These are phyloP conservation scores for Medicago arabica DNA, from an alignment of 306 rosid species.

Conservation along the genomic window DNA sequence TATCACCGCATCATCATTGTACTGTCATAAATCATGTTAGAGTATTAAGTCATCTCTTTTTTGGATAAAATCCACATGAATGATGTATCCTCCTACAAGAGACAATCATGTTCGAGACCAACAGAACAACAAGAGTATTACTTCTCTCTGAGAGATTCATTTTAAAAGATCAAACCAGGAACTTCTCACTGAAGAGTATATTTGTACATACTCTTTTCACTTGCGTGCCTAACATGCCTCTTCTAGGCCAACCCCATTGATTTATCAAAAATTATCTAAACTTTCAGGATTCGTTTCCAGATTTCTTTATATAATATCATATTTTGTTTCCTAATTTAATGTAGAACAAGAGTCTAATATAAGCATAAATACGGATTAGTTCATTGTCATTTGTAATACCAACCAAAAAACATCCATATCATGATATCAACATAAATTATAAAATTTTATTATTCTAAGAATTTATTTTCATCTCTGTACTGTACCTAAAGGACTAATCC, in stretches of 20 bases:
- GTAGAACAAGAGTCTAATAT: background rate
- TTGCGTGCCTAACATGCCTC: background rate
- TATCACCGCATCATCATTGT: background rate
- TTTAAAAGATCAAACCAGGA: background rate
- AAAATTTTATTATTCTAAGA: background rate
- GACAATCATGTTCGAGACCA: background rate
- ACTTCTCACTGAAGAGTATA: background rate
- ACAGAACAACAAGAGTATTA: background rate
- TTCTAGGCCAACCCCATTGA: background rate
- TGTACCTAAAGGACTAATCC: background rate
- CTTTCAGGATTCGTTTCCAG: background rate
- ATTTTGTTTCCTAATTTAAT: background rate
- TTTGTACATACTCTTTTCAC: background rate
- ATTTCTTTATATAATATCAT: background rate
- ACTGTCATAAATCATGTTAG: background rate
- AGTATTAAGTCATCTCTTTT: background rate
- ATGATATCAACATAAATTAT: background rate
- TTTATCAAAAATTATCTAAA: background rate
- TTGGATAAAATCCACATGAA: background rate
- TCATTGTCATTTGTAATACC: background rate
- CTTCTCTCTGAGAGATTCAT: background rate
- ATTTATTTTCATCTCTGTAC: too few relatives aligned
- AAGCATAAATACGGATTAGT: conserved; percentile 1
- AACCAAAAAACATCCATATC: background rate
- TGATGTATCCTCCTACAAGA: background rate